These are phyloP conservation scores for Tetrahymena borealis DNA, from an alignment of 73 alveolate genomes.

Conservation along the genomic window DNA sequence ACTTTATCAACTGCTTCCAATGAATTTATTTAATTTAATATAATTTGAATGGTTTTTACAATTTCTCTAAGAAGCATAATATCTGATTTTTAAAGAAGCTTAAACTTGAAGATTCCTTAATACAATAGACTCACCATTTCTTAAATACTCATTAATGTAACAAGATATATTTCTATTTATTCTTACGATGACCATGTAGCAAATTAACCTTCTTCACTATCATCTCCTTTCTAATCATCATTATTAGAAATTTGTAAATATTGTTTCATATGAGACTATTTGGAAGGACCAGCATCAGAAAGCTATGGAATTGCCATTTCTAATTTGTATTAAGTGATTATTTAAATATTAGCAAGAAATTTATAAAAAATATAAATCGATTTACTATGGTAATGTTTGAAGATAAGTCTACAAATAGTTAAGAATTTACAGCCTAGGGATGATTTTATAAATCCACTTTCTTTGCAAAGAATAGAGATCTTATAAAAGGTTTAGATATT, in stretches of 20 bases:
- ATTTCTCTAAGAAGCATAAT: not conserved
- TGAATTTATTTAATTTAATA: not conserved
- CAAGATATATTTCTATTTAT: not conserved
- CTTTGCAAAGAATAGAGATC: not conserved
- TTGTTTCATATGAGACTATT: not conserved
- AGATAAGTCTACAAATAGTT: not conserved
- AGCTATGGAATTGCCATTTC: not conserved
- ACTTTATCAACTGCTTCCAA: not conserved
- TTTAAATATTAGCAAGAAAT: not conserved
- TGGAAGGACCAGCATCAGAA: not conserved
- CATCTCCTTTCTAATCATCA: not conserved
- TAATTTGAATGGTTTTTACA: not conserved
- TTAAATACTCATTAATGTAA: not conserved
- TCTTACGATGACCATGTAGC: not conserved
- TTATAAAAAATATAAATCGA: not conserved
- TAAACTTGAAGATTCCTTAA: not conserved
- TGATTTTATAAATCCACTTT: not conserved
- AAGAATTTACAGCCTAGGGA: not conserved
- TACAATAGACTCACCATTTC: not conserved
- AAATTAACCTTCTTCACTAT: not conserved
- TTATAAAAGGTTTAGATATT: not conserved
- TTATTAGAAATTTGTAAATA: not conserved
- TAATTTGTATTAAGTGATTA: not conserved
- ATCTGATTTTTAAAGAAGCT: not conserved
- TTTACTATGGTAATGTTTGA: not conserved